Percentiles rank a stretch among this genome's conserved stretches.
phyloP scores from a whole-genome alignment of 2,329 filamentous ascomycete genomes.

The Simplicillium sp. region DNA sequence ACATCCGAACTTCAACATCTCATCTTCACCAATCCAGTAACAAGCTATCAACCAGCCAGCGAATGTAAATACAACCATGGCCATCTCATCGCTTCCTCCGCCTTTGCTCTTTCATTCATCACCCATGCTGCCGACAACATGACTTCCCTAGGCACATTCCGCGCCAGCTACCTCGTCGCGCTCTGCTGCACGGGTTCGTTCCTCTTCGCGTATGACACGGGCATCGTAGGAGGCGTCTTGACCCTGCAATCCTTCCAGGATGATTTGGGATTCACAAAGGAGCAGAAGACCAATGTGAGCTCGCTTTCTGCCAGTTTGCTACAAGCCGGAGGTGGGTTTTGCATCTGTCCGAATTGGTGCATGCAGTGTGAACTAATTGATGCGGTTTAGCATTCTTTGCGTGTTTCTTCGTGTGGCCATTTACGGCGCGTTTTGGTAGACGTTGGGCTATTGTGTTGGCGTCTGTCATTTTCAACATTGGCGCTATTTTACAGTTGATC shows the following conservation, averaged over 20 bases:
- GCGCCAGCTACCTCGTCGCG: too few relatives aligned
- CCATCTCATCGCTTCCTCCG: too few relatives aligned
- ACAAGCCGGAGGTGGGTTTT: constrained; percentile 20
- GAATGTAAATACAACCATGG: too few relatives aligned
- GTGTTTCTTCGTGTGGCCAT: constrained; percentile 32
- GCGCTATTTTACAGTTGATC: constrained; percentile 27
- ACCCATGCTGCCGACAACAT: too few relatives aligned
- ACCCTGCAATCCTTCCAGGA: constrained; percentile 25
- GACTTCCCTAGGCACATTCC: too few relatives aligned
- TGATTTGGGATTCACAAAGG: constrained; percentile 23
- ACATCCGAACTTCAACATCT: too few relatives aligned
- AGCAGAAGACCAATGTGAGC: constrained; percentile 20
- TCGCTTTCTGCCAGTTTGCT: constrained; percentile 30
- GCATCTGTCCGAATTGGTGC: too few relatives aligned
- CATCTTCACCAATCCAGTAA: too few relatives aligned
- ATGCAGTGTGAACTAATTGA: too few relatives aligned
- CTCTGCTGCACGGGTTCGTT: constrained; percentile 13
- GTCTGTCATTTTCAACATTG: constrained; percentile 32
- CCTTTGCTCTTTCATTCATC: too few relatives aligned
- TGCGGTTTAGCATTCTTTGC: constrained; percentile 24
- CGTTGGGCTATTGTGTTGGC: constrained; percentile 28
- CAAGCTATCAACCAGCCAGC: too few relatives aligned
- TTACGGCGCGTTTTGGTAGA: constrained; percentile 29
- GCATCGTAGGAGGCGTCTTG: constrained; percentile 30
- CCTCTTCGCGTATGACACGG: constrained; percentile 31